Evolutionary conservation across 805 yeast genomes (phyloP), one percentile per base, ranked within the genome.

Genomic region (Sugiyamaella boreocaroliniensis): DNA sequence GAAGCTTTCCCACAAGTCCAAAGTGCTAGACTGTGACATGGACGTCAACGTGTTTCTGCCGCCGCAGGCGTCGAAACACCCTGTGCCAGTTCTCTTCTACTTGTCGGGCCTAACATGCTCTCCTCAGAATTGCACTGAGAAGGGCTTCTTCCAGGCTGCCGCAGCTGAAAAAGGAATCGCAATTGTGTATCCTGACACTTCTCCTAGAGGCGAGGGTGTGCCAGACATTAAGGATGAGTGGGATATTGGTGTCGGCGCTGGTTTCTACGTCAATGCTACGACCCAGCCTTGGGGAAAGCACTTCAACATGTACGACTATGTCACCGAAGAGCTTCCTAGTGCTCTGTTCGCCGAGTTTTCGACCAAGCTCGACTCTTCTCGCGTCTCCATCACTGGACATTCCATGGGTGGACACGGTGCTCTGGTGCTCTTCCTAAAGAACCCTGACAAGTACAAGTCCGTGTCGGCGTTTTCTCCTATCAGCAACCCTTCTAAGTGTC

Each of bases 381-480:
- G 78, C 42, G 76, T 82, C 49, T 79, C 92, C 18, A 80, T 92
- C 58, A 82, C 93, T n/a, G 99, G 99, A 44, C 98, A 93, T 68
- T 93, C 99, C 1, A 93, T 93, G 98, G 99, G 99, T 48, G 99
- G 99, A 0, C 88, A 79, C 66, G 99, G 98, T 53, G 95, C 99
- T 0, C 70, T 92, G 55, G 72, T 85, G 55, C 73, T 82, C n/a
- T 81, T 70, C 59, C 70, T 92, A 55, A 79, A 76, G 57, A 81
- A 85, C 66, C 87, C 90, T 0, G 84, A 82, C 1, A 74, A 73
- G 61, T 92, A 85, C 74, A 79, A 79, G 65, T 82, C 93, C 1
- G 90, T 86, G 43, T 80, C 88, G 54, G 97, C 97, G 0, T 92
- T 92, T 71, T 80, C 97, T 0, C 98, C 99, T 50, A 87, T 93